Evolutionary conservation across 83 land plant genomes (phyloP), one percentile per base, ranked within the genome.

Genomic region (Picea mariana): DNA sequence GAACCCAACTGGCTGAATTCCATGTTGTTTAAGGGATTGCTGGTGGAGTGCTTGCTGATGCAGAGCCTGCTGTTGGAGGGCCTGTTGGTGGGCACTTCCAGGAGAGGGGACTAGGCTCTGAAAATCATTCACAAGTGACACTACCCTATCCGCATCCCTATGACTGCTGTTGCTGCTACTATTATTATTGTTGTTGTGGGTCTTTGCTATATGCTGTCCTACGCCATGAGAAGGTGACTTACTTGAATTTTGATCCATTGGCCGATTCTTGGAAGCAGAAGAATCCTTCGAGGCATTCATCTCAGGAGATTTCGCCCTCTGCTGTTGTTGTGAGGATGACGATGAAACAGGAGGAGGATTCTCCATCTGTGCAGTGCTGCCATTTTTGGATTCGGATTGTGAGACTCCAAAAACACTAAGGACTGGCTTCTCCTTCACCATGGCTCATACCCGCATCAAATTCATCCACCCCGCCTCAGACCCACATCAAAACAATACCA

Each of bases 11-110:
- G 77, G n/a, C 4, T 4, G 24, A n/a, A 73, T 73, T 42, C 77
- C 77, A 11, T 66, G 83, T 24, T 71, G 81, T 24, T 49, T 81
- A 78, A 82, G 82, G 34, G 67, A 38, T 63, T 77, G 73, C 67
- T 75, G 73, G 27, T 40, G 82, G 12, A 79, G 73, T 18, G 81
- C 84, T 47, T 79, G 65, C 47, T 82, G 84, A 40, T 82, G 84
- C 15, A 78, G 67, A 20, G 82, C 82, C 44, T 82, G 82, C 27
- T 82, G 84, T 24, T 82, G 84, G 73, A 79, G 82, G 40, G 82
- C 84, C 63, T 82, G 71, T n/a, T 82, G 42, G 24, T 82, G 82
- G 12, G 82, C 83, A 62, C 58, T 79, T 9, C 83, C 52, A 49
- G 21, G 21, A 9, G 44, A 47, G 11, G 24, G 60, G 13, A 69